Evolutionary conservation across 1,284 basidiomycete genomes (phyloP).

Genomic region (Melampsora americana): DNA sequence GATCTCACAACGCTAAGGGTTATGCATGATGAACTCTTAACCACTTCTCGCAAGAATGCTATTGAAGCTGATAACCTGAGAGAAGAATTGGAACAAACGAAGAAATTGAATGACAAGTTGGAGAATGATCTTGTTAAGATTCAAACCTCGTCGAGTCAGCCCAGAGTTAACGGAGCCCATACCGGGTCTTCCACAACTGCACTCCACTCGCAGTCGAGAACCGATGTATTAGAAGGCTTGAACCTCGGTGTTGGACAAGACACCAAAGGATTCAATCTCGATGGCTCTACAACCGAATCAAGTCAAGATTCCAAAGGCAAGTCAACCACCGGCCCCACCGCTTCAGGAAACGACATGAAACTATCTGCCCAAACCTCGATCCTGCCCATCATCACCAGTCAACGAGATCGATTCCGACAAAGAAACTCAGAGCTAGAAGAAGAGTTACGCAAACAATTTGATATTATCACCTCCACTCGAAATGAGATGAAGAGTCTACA

Average conservation of each 20-base stretch:
- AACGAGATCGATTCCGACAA: slow-evolving; percentile 90
- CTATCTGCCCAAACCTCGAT: slow-evolving; percentile 73
- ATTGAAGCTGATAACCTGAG: slow-evolving; percentile 64
- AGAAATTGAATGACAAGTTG: slow-evolving; percentile 75
- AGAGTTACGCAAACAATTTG: slow-evolving; percentile 90
- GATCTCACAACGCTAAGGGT: slow-evolving; percentile 87
- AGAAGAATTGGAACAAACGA: slow-evolving; percentile 72
- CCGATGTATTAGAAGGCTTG: slow-evolving; percentile 58
- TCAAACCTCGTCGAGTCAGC: slow-evolving; percentile 60
- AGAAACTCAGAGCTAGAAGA: slow-evolving; percentile 95
- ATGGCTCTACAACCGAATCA: slow-evolving; percentile 32
- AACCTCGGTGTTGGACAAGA: slow-evolving; percentile 47
- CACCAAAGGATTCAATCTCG: slow-evolving; percentile 16
- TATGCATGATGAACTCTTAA: slow-evolving; percentile 72
- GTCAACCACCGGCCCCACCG: slow-evolving; percentile 7
- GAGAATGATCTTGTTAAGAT: slow-evolving; percentile 84
- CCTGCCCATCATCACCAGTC: slow-evolving; percentile 90
- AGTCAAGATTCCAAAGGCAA: slow-evolving; percentile 19
- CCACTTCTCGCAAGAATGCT: slow-evolving; percentile 63
- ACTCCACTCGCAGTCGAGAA: slow-evolving; percentile 63
- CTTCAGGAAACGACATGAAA: slow-evolving; percentile 4
- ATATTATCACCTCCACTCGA: slow-evolving; percentile 82
- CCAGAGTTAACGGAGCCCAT: slow-evolving; percentile 50
- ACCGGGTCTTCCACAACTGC: slow-evolving; percentile 57
- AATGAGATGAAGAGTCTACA: slow-evolving; percentile 82